Evolutionary conservation across 192 early-diverging fungal genomes (phyloP).

Genomic region (Mortierella hygrophila): DNA sequence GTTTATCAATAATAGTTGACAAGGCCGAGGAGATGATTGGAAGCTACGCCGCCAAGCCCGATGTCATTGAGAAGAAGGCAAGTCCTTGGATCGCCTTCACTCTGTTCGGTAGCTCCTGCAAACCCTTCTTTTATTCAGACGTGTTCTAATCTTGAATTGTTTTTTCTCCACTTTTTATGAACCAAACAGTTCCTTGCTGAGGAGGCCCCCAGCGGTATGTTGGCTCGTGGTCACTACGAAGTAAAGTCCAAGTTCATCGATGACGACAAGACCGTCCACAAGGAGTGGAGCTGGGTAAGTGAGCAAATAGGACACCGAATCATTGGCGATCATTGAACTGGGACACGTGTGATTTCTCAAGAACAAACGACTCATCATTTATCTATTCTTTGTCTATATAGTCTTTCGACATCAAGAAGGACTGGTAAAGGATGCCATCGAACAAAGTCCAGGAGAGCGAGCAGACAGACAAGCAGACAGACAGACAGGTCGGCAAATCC

Average conservation of each 20-base stretch:
- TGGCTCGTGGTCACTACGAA: conserved; percentile 93
- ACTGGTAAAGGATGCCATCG: conserved; percentile 69
- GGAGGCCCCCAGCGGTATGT: conserved; percentile 92
- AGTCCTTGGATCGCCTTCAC: neutral
- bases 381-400: conserved; percentile 14
- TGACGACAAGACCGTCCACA: conserved; percentile 86
- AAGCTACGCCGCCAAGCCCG: conserved; percentile 87
- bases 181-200: conserved; percentile 75
- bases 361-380: neutral
- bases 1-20: conserved; percentile 70
- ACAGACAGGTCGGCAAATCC: neutral
- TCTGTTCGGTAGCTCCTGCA: too few relatives aligned
- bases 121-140: neutral
- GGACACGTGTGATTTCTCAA: neutral
- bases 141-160: neutral
- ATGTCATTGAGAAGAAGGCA: conserved; percentile 87
- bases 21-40: conserved; percentile 97
- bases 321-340: neutral
- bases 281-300: conserved; percentile 84
- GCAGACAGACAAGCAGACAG: neutral
- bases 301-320: neutral
- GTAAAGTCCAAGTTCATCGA: conserved; percentile 95
- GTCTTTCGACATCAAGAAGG: conserved; percentile 91
- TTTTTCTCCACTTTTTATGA: neutral
- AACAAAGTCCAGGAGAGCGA: neutral